Evolutionary conservation across 352 stramenopile species (phyloP).

Genomic region (Phytopythium ostracodes): DNA sequence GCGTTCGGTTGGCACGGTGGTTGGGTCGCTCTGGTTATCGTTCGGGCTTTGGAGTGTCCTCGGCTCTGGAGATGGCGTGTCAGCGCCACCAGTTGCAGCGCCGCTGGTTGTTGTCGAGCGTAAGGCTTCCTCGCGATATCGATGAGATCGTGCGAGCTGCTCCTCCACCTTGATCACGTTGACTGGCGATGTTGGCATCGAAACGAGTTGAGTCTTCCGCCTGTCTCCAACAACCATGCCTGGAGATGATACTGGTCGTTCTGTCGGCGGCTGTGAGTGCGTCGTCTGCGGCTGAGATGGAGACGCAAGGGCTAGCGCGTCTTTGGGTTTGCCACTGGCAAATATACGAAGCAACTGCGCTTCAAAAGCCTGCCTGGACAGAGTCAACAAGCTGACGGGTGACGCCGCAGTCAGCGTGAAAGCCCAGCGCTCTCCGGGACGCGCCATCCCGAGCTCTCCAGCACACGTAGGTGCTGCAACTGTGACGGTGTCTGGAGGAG

Average conservation of each 20-base stretch:
- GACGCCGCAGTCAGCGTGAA: slow-evolving; percentile 22
- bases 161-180: slow-evolving; percentile 22
- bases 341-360: slow-evolving; percentile 37
- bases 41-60: too few relatives aligned
- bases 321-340: slow-evolving; percentile 20
- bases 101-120: not conserved
- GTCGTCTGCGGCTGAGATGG: slow-evolving; percentile 8
- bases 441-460: slow-evolving; percentile 49
- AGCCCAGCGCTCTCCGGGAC: slow-evolving; percentile 33
- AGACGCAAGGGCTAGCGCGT: slow-evolving; percentile 10
- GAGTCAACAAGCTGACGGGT: slow-evolving; percentile 21
- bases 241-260: slow-evolving; percentile 26
- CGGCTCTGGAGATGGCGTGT: not conserved
- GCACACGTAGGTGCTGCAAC: slow-evolving; percentile 16
- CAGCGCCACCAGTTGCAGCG: not conserved
- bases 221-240: not conserved
- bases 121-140: slow-evolving; percentile 19
- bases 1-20: not conserved
- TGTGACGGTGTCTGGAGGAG: not conserved
- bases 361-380: slow-evolving; percentile 37
- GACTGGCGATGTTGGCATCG: slow-evolving; percentile 15
- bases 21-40: not conserved
- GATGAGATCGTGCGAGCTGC: slow-evolving; percentile 25
- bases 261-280: slow-evolving; percentile 26
- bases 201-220: slow-evolving; percentile 9